These are phyloP conservation scores for Nothophoma quercina DNA, from an alignment of 2,329 filamentous ascomycete species.

Conservation along the genomic window DNA sequence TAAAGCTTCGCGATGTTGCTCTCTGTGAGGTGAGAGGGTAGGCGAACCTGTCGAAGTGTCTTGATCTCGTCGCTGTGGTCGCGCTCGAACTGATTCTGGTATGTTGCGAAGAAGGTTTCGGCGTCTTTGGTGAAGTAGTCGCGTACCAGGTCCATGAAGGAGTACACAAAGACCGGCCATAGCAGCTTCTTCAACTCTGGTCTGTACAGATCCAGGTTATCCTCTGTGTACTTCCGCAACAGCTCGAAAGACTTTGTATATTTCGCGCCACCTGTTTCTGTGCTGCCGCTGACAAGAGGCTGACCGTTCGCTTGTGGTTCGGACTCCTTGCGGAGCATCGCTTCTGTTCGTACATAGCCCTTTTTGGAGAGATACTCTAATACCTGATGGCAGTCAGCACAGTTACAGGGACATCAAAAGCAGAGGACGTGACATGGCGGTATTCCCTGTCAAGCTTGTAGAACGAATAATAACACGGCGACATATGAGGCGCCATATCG, in stretches of 20 bases:
- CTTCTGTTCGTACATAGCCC: conserved; percentile 90
- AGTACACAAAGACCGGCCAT: conserved; percentile 96
- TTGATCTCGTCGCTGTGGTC: conserved; percentile 83
- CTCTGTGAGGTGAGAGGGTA: conserved; percentile 79
- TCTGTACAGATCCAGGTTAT: conserved; percentile 90
- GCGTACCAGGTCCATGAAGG: conserved; percentile 79
- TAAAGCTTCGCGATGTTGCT: conserved; percentile 84
- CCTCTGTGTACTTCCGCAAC: conserved; percentile 84
- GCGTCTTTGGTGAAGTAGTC: conserved; percentile 76
- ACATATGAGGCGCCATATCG: not conserved
- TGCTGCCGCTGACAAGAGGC: conserved; percentile 70
- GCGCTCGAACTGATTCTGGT: conserved; percentile 74
- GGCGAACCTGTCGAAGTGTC: conserved; percentile 73
- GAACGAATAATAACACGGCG: not conserved
- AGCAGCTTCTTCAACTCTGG: conserved; percentile 87
- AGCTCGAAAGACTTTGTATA: conserved; percentile 78
- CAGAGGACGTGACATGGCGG: not conserved
- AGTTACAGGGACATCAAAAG: not conserved
- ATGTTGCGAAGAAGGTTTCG: conserved; percentile 74
- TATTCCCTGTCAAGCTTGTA: not conserved
- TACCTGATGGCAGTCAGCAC: conserved; percentile 61
- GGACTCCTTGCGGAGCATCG: conserved; percentile 90
- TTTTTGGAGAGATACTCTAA: conserved; percentile 97
- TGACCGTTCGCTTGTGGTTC: conserved; percentile 83
- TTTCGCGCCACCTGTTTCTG: conserved; percentile 76